Conservation (phyloP, 768 basidiomycete genomes). For the Podaxis pistillaris region DNA sequence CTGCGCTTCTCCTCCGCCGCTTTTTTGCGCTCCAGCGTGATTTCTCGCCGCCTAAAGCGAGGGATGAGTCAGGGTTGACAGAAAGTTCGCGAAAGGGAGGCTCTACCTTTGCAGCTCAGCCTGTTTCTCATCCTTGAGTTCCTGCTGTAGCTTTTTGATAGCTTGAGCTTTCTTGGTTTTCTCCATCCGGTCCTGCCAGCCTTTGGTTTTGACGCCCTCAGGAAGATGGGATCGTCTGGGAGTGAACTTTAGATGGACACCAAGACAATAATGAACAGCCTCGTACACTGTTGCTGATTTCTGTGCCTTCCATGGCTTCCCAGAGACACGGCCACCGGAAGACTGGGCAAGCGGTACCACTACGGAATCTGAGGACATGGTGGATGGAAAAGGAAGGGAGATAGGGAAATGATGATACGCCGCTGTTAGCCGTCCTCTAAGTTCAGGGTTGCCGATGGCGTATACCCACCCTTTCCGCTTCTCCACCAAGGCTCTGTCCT, state of each 20-base stretch:
- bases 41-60: slow-evolving; percentile 53
- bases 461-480: not conserved
- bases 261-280: not conserved
- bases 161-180: slow-evolving; percentile 64
- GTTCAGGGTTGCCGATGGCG: slow-evolving; percentile 1
- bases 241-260: slow-evolving; percentile 14
- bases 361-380: slow-evolving; percentile 14
- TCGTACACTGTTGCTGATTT: slow-evolving; percentile 54
- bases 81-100: slow-evolving; percentile 4
- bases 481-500: not conserved
- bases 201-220: slow-evolving; percentile 60
- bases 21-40: slow-evolving; percentile 68
- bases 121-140: slow-evolving; percentile 75
- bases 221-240: slow-evolving; percentile 68
- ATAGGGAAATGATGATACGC: not conserved
- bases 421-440: not conserved
- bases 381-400: not conserved
- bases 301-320: slow-evolving; percentile 63
- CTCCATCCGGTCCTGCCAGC: slow-evolving; percentile 68
- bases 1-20: slow-evolving; percentile 71
- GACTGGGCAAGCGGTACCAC: slow-evolving; percentile 49
- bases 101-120: slow-evolving; percentile 61
- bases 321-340: slow-evolving; percentile 63
- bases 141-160: slow-evolving; percentile 69
- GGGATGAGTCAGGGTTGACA: slow-evolving; percentile 1